These are phyloP conservation scores for Cryptosporidium xiaoi DNA, from an alignment of 169 alveolate species.

Conservation along the genomic window DNA sequence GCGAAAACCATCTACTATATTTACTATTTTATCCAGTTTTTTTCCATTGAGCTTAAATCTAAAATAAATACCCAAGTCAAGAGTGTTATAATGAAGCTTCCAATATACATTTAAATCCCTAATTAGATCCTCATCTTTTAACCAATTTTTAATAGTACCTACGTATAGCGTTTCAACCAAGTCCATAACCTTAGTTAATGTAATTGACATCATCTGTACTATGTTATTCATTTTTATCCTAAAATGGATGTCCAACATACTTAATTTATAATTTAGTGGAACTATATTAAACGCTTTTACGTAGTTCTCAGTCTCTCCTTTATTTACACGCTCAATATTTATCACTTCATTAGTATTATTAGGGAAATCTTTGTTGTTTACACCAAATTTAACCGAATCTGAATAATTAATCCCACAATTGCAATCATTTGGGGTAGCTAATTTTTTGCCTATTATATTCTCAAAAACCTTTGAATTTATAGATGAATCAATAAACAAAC, in stretches of 20 bases:
- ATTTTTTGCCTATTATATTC: not conserved
- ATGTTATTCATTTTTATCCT: constrained; percentile 28
- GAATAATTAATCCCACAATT: not conserved
- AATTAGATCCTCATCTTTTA: constrained; percentile 26
- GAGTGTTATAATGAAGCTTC: constrained; percentile 21
- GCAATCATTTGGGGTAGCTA: not conserved
- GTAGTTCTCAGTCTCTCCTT: not conserved
- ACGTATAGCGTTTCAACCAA: constrained; percentile 9
- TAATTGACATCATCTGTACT: constrained; percentile 4
- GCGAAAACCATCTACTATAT: constrained; percentile 14
- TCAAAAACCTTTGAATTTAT: constrained; percentile 16
- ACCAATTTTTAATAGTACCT: not conserved
- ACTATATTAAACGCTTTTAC: constrained; percentile 24
- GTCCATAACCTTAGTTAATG: constrained; percentile 59
- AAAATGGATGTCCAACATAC: constrained; percentile 27
- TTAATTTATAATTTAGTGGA: constrained; percentile 30
- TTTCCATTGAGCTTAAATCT: constrained; percentile 12
- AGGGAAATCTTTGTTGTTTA: not conserved
- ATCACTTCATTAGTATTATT: not conserved
- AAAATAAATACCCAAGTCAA: not conserved
- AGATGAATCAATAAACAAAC: constrained; percentile 40
- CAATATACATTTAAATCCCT: constrained; percentile 6
- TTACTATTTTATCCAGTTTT: not conserved
- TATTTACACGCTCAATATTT: not conserved
- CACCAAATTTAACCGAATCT: not conserved